Evolutionary conservation across 2,329 filamentous ascomycete species (phyloP).

Genomic region (Arthrinium phaeospermum): DNA sequence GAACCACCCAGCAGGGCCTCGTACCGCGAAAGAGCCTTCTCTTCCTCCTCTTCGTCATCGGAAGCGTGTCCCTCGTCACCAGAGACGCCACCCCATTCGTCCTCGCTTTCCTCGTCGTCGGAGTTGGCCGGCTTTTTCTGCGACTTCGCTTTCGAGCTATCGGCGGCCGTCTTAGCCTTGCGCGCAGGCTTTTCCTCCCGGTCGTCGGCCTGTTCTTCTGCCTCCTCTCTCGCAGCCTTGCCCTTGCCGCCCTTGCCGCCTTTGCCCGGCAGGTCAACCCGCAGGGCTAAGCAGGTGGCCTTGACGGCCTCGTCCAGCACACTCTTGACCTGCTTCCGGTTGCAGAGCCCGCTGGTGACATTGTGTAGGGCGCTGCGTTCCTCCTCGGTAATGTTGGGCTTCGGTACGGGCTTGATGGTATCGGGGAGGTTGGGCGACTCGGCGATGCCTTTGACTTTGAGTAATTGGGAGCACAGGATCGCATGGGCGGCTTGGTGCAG

Average conservation of each 20-base stretch:
- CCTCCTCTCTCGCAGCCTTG: constrained; percentile 40
- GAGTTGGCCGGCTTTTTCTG: constrained; percentile 24
- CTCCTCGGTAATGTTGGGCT: constrained; percentile 57
- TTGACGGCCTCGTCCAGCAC: constrained; percentile 55
- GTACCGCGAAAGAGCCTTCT: constrained; percentile 49
- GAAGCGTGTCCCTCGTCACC: constrained; percentile 32
- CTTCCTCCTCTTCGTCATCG: constrained; percentile 30
- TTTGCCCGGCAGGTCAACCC: constrained; percentile 54
- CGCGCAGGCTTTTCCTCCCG: constrained; percentile 38
- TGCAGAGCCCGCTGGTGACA: constrained; percentile 64
- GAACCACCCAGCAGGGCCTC: constrained; percentile 53
- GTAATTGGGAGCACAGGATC: constrained; percentile 59
- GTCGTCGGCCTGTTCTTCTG: constrained; percentile 32
- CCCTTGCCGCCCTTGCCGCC: constrained; percentile 43
- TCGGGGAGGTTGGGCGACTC: constrained; percentile 56
- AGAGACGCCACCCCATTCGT: constrained; percentile 31
- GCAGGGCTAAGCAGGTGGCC: constrained; percentile 54
- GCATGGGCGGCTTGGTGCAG: constrained; percentile 62
- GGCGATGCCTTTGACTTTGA: constrained; percentile 59
- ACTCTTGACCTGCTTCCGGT: constrained; percentile 55
- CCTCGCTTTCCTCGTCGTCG: constrained; percentile 31
- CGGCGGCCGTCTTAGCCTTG: constrained; percentile 31
- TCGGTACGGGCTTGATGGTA: constrained; percentile 53
- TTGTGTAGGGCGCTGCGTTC: constrained; percentile 60
- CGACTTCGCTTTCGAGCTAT: constrained; percentile 30